Conservation (phyloP, 1,284 basidiomycete species). For the Ustilago trichophora region DNA sequence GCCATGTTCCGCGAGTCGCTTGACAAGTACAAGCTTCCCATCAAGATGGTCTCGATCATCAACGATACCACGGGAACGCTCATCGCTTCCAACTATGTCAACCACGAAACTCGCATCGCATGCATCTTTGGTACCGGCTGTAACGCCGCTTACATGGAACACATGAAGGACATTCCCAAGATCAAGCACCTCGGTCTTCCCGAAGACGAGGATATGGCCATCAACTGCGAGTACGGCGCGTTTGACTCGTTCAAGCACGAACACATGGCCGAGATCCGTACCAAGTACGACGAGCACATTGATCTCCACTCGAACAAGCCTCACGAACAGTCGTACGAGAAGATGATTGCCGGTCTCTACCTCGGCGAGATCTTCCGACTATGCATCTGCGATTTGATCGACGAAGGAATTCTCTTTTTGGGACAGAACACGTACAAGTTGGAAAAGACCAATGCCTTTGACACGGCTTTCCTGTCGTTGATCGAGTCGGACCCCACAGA, state of each 20-base stretch:
- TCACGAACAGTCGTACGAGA: slow-evolving; percentile 92
- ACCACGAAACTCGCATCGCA: slow-evolving; percentile 87
- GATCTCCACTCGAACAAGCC: slow-evolving; percentile 96
- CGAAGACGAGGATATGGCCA: slow-evolving; percentile 82
- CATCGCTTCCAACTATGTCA: slow-evolving; percentile 95
- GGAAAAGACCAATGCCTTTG: slow-evolving; percentile 88
- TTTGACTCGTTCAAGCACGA: slow-evolving; percentile 97
- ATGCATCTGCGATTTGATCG: slow-evolving; percentile 92
- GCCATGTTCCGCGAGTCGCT: slow-evolving; percentile 89
- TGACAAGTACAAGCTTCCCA: slow-evolving; percentile 71
- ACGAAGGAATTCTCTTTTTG: slow-evolving; percentile 94
- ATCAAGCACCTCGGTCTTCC: slow-evolving; percentile 78
- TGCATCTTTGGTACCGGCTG: slow-evolving; percentile 98
- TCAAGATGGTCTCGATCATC: slow-evolving; percentile 65
- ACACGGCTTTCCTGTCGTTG: slow-evolving; percentile 94
- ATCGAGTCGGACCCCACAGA: slow-evolving; percentile 99
- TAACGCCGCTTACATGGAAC: slow-evolving; percentile 87
- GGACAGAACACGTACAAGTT: slow-evolving; percentile 97
- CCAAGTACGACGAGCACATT: slow-evolving; percentile 91
- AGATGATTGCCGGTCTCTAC: slow-evolving; percentile 98
- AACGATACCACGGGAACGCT: slow-evolving; percentile 98
- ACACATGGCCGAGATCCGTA: slow-evolving; percentile 78
- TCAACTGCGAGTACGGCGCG: slow-evolving; percentile 97
- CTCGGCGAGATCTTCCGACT: slow-evolving; percentile 94
- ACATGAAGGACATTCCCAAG: slow-evolving; percentile 79